These are phyloP conservation scores for Podila epigama DNA, from an alignment of 192 early-diverging fungal species.

Conservation along the genomic window DNA sequence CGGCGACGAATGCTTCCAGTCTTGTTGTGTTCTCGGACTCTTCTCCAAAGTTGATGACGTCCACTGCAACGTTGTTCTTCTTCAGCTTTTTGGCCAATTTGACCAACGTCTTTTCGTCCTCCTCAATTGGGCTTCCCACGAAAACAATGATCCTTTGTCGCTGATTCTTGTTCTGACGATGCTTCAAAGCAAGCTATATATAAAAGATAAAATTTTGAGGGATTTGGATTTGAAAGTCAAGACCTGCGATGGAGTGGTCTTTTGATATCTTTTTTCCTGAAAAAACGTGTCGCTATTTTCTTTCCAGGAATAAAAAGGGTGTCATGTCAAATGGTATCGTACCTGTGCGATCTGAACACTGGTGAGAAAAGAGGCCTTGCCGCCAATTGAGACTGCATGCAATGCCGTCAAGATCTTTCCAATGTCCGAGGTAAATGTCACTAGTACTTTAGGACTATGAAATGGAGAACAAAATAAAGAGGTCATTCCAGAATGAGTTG, in stretches of 20 bases:
- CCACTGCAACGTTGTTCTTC: conserved; percentile 97
- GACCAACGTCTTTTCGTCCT: conserved; percentile 87
- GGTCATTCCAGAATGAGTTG: neutral
- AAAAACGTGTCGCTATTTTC: neutral
- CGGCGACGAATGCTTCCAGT: conserved; percentile 88
- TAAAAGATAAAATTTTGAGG: neutral
- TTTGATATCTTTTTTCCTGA: no score
- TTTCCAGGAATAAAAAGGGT: neutral
- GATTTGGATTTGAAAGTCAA: no score
- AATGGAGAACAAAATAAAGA: no score
- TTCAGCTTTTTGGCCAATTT: conserved; percentile 95
- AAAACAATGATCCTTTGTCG: conserved; percentile 94
- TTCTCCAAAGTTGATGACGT: conserved; percentile 96
- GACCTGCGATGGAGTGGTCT: no score
- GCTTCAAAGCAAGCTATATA: conserved; percentile 86
- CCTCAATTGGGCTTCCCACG: conserved; percentile 86
- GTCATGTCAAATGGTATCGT: neutral
- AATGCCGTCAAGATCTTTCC: conserved; percentile 91
- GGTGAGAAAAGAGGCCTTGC: conserved; percentile 77
- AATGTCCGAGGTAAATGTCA: conserved; percentile 88
- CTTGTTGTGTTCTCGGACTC: conserved; percentile 86
- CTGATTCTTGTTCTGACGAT: conserved; percentile 97
- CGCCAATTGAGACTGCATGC: conserved; percentile 80
- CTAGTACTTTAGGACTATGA: conserved; percentile 87
- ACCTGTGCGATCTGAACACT: conserved; percentile 97